Base-by-base conservation (phyloP, 108 stramenopile genomes). In the Thalassiosira profunda region DNA sequence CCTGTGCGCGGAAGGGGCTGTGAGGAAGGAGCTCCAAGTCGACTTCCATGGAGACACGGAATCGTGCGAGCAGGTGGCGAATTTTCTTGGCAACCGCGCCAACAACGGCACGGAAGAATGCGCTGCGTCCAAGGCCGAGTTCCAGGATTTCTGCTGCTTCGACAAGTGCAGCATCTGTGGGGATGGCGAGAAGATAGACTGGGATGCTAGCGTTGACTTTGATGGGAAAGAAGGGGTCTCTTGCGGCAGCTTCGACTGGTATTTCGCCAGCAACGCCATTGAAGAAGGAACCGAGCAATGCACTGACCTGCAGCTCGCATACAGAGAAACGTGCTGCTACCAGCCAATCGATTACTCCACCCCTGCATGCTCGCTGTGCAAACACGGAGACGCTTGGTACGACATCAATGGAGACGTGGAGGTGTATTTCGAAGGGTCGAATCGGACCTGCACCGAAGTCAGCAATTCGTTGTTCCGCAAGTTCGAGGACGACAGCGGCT, bases 201-300 rank as follows among this genome's bases (percentile, higher is more conserved):
- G 76, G 76, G 76, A 77, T 36, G 40, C 67, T 24, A 64, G 44
- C 45, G 76, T 77, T 15, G 40, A 69, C 17, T 77, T 77, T 42
- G 60, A 70, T 35, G 67, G 68, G 24, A 40, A 17, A 0, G 23
- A 53, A 9, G 67, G 59, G 20, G 48, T 67, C 10, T 77, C 76
- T 36, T 77, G 76, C 30, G 76, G 76, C 10, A 70, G 56, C 36
- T 77, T 77, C 36, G 76, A 77, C 58, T 77, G 76, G 76, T 77
- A 64, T 29, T 70, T 77, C 44, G 70, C 76, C 5, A 58, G 55
- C 12, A 63, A 77, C 43, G 68, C 37, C 10, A 52, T 77, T 3
- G 76, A 77, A 58, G 56, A 77, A 42, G 68, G 76, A 4, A 52
- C 68, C 20, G 48, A 35, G 18, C 53, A 77, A 30, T 77, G 76